Conservation (phyloP, 2,329 filamentous ascomycete species). For the Neurospora crassa region DNA sequence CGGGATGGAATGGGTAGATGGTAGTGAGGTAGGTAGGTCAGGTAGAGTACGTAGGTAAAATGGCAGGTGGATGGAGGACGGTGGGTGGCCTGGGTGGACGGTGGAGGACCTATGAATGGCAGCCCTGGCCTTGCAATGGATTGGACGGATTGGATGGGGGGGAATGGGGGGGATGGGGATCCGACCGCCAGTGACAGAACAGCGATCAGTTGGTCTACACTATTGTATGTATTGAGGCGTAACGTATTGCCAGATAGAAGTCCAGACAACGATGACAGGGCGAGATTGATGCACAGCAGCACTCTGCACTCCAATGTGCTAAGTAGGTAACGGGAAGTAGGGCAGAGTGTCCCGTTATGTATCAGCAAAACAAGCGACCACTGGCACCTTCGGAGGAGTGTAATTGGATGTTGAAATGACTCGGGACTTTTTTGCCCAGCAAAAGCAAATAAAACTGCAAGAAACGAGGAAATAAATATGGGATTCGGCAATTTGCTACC, state of each 20-base stretch:
- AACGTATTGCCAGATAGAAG: neutral
- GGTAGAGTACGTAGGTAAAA: too few relatives aligned
- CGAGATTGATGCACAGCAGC: neutral
- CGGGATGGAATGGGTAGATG: neutral
- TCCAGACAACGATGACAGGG: neutral
- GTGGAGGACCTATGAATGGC: neutral
- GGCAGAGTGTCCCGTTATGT: neutral
- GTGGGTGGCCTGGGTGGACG: neutral
- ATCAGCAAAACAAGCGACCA: neutral
- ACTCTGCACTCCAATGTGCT: neutral
- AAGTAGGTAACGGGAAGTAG: neutral
- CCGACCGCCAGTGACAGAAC: neutral
- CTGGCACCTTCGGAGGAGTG: neutral
- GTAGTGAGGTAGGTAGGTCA: too few relatives aligned
- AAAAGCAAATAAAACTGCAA: neutral
- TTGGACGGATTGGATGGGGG: neutral
- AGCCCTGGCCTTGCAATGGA: neutral
- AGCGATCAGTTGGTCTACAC: neutral
- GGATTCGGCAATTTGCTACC: neutral
- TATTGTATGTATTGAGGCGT: neutral
- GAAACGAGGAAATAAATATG: neutral
- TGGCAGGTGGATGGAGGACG: neutral
- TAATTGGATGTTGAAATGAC: neutral
- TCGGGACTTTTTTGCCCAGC: neutral
- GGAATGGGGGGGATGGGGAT: neutral